Base-by-base conservation (phyloP, 2,329 filamentous ascomycete species). In the Ascochyta lentis region DNA sequence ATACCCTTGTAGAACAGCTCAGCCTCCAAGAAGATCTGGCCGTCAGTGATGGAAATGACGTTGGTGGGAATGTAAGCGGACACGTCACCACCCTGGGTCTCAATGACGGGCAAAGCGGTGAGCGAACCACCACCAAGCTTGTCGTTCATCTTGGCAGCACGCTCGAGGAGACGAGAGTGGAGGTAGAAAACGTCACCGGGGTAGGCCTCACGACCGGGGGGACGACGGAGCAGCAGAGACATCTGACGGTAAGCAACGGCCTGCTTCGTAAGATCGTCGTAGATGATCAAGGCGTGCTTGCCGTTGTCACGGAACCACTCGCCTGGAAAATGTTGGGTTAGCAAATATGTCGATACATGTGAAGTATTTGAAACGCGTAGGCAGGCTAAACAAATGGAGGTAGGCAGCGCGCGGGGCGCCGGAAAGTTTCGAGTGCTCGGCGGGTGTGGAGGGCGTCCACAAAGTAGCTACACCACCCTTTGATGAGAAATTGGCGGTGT, bases 1-100 rank as follows among this genome's bases (percentile, higher is more conserved):
- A 99, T 84, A 96, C 95, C 95, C 91, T 99, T 99, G 92, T 97
- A 98, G 90, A 98, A 99, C 67, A 98, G 87, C 83, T 99, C 95
- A 70, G 94, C 83, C 84, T 99, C 95, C 85, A 99, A 87, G 91
- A 99, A 99, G 82, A 99, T 98, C 85, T 99, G 95, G 65, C 95
- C 95, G 77, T 98, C 95, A 73, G 95, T 99, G 78, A 99, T 99
- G 80, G 94, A 98, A 88, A 99, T 99, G 84, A 98, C 95, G 86
- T 98, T 99, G 84, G 95, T 99, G 75, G 95, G 95, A 87, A 99
- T 98, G 83, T 98, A 99, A 73, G 95, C 95, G 73, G 95, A 98
- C 77, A 99, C 95, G 83, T 99, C 95, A 91, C 95, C 95, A 87
- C 95, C 95, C 87, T 98, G 95, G 79, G 95, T 99, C 87, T 99